phyloP scores from a whole-genome alignment of 108 stramenopile species.

The Nitzschia palea region DNA sequence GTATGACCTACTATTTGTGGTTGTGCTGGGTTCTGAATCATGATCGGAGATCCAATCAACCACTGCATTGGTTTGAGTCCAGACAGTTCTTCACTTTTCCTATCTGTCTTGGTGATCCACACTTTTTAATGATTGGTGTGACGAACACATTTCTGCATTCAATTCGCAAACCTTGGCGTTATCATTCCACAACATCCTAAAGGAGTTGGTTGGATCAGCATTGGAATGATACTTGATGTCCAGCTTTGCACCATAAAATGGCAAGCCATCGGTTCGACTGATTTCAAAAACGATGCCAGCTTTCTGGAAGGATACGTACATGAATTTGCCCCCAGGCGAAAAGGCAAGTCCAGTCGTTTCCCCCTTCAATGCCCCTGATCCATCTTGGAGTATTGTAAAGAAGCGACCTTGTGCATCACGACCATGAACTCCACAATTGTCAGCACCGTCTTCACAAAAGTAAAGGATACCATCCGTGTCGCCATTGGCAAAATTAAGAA shows the following conservation, averaged over 20 bases:
- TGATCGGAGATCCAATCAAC: too few relatives aligned
- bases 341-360: conserved; percentile 61
- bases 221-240: conserved; percentile 28
- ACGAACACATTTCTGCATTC: background rate
- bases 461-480: background rate
- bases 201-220: background rate
- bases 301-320: conserved; percentile 59
- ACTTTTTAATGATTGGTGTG: too few relatives aligned
- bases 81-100: too few relatives aligned
- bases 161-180: background rate
- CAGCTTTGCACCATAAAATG: conserved; percentile 22
- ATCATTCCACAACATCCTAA: background rate
- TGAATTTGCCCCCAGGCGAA: conserved; percentile 43
- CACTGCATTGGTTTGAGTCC: too few relatives aligned
- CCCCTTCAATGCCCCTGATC: conserved; percentile 11
- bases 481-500: conserved; percentile 4
- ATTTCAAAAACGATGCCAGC: conserved; percentile 43
- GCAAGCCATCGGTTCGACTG: conserved; percentile 45
- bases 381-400: conserved; percentile 19
- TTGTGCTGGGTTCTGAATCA: too few relatives aligned
- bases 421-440: conserved; percentile 33
- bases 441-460: background rate
- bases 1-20: too few relatives aligned
- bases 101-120: too few relatives aligned
- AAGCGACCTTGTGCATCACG: conserved; percentile 37